Evolutionary conservation across 768 basidiomycete species (phyloP), one percentile per base, ranked within the genome.

Genomic region (Termitomyces sp.): DNA sequence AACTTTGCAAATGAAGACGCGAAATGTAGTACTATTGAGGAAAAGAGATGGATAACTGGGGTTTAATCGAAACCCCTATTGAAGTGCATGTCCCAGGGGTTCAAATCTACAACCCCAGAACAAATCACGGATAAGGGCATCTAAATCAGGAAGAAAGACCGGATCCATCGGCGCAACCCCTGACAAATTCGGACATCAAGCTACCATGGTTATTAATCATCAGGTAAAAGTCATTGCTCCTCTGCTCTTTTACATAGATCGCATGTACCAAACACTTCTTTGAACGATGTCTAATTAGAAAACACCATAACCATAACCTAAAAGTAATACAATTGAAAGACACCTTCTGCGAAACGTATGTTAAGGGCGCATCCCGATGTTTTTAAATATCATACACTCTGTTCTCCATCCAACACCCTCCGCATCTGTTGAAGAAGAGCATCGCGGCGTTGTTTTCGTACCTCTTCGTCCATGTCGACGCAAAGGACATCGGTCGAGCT

Each of bases 401-500:
- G 52, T 20, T 60, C 51, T 28, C 56, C 60, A 22, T 60, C 53
- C 5, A 60, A 38, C 7, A 60, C 60, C 26, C 35, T 57, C 30
- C 53, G 56, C 60, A 60, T 60, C 28, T 35, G 46, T 40, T 54
- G 41, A 13, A 60, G 22, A 32, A 60, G 35, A 26, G 41, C 56
- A 40, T 54, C 60, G 16, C 43, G 56, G 8, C 60, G 56, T n/a
- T 40, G 50, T 24, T 57, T 40, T 20, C 59, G 35, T 20, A 28
- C 26, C 33, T 60, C 55, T 2, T 18, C 4, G n/a, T 57, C 52
- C 60, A 57, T 60, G 1, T 49, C 22, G 20, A 57, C 32, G 20
- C 55, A 49, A 0, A 46, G 7, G 3, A 11, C 18, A 22, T 50
- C 52, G 6, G 28, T n/a, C 18, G 60, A 56, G 20, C 46, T 47